phyloP scores from a whole-genome alignment of 257 asterid genomes.

The Nicotiana knightiana region DNA sequence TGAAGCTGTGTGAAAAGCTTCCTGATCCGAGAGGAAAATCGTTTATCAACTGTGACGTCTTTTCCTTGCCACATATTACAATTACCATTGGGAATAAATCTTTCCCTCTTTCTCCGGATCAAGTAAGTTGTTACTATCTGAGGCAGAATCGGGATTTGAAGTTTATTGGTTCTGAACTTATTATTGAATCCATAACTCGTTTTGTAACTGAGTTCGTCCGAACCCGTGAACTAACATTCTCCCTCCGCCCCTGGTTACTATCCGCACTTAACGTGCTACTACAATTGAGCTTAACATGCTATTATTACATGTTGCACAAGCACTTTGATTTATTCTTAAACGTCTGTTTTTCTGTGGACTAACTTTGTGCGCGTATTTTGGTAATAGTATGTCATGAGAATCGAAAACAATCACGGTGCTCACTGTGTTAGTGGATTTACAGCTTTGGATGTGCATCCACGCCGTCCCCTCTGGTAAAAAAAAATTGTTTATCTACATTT shows the following conservation, averaged over 20 bases:
- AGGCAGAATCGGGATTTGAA: no score
- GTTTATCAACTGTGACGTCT: slow-evolving; percentile 17
- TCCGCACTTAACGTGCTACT: no score
- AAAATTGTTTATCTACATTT: not conserved
- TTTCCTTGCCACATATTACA: slow-evolving; percentile 24
- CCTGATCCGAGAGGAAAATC: slow-evolving; percentile 26
- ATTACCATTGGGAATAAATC: slow-evolving; percentile 25
- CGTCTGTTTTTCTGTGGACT: not conserved
- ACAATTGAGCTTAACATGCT: no score
- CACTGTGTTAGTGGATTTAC: slow-evolving; percentile 27
- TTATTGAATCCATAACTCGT: no score
- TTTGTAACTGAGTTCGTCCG: no score
- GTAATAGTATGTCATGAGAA: slow-evolving; percentile 20
- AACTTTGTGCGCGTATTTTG: not conserved
- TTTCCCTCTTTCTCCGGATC: slow-evolving; percentile 26
- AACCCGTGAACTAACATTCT: no score
- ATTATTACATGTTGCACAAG: no score
- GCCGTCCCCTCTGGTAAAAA: slow-evolving; percentile 25
- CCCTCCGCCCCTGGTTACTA: no score
- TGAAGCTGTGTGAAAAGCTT: slow-evolving; percentile 28
- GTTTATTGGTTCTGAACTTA: no score
- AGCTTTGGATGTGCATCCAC: slow-evolving; percentile 27
- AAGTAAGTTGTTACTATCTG: slow-evolving; percentile 5
- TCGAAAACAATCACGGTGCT: slow-evolving; percentile 16
- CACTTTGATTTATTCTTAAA: no score